Base-by-base conservation (phyloP, 306 rosid genomes). In the Malus orientalis region DNA sequence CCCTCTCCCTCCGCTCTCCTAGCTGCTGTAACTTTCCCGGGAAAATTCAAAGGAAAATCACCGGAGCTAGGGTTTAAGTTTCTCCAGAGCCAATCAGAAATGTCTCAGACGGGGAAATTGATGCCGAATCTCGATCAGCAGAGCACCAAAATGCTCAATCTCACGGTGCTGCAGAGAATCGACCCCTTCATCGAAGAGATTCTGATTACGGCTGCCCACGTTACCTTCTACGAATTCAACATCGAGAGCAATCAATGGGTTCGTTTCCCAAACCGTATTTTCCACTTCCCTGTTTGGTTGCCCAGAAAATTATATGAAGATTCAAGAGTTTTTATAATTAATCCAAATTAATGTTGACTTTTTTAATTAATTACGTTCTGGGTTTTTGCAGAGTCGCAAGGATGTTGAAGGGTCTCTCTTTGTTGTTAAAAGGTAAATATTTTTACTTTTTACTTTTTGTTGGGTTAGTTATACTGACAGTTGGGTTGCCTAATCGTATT, bases 371-470 rank as follows among this genome's bases (percentile, higher is more conserved):
- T 62, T 29, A 15, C 16, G 18, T 11, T 49, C 38, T 76, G 54
- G 69, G 45, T 69, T 83, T 81, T 70, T 89, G 74, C 84, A 89
- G 98, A 92, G 98, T 87, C 98, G 98, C 65, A 94, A 92, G 87
- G 95, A 94, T 80, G 98, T 94, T 36, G 98, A 92, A 89, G 98
- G 98, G 81, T 92, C 98, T 84, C 98, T 94, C 70, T 94, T 94
- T 64, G 98, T 94, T 33, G 98, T 94, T 38, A 89, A 94, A 84
- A 92, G 98, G 98, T 94, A 73, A 57, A 47, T 40, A 0, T 15
- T 49, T 49, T 16, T 49, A 15, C 20, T 15, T 15, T 15, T 49
- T 49, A 32, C 38, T 57, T 13, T 40, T 4, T 45, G 16, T 71
- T 15, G 9, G 20, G 38, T 10, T 62, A 16, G 42, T 49, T 70